Evolutionary conservation across 768 basidiomycete species (phyloP).

Genomic region (Boletus bicolor): DNA sequence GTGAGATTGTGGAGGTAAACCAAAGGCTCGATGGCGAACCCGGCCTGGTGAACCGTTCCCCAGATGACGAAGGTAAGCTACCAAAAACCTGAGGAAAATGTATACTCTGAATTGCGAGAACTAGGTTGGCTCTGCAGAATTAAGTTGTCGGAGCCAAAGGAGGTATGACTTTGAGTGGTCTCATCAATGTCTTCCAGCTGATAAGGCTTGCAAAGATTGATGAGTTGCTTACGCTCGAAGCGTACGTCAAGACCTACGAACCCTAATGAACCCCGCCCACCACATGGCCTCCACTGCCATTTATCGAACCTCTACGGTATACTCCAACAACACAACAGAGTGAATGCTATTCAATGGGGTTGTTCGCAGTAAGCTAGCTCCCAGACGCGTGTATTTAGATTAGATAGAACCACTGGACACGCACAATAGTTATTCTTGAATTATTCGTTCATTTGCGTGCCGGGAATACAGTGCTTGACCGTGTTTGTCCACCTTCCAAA

Average conservation of each 20-base stretch:
- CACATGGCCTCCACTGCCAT: slow-evolving; percentile 27
- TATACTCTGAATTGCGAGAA: not conserved
- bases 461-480: slow-evolving; percentile 4
- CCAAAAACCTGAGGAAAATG: not conserved
- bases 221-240: slow-evolving; percentile 64
- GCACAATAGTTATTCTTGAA: not conserved
- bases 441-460: not conserved
- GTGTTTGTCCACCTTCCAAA: slow-evolving; percentile 19
- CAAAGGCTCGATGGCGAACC: slow-evolving; percentile 62
- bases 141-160: slow-evolving; percentile 67
- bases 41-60: slow-evolving; percentile 82
- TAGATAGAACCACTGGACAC: slow-evolving; percentile 3
- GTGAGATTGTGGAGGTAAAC: slow-evolving; percentile 79
- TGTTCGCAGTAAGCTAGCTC: not conserved
- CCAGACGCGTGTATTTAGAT: slow-evolving; percentile 12
- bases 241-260: slow-evolving; percentile 66
- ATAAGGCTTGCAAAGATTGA: slow-evolving; percentile 51
- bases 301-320: not conserved
- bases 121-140: slow-evolving; percentile 97
- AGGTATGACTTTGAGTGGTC: slow-evolving; percentile 47
- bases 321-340: not conserved
- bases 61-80: slow-evolving; percentile 73
- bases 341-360: not conserved
- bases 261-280: slow-evolving; percentile 20
- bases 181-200: not conserved